Evolutionary conservation across 108 stramenopile genomes (phyloP), one percentile per base, ranked within the genome.

Genomic region (Discostella pseudostelligera): DNA sequence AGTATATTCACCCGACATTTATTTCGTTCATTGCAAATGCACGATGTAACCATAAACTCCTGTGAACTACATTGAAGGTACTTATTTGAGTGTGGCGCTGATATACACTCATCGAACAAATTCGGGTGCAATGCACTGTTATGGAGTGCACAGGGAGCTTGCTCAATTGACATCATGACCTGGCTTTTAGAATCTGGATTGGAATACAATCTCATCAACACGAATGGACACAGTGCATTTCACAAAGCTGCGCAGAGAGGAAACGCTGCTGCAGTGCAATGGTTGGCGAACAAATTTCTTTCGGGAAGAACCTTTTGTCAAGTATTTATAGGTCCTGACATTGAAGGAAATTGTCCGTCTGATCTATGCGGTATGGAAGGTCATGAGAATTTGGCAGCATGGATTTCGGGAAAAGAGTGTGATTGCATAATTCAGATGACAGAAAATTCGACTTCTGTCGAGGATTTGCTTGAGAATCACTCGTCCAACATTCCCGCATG

Each of bases 171-270:
- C 11, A 77, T 69, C 16, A 56, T 89, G 49, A 19, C 77, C 45
- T 89, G 87, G 88, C 85, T 94, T 12, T 43, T 70, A 13, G 10
- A 49, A 16, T 62, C 76, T 25, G 86, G 86, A 8, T 74, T 80
- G 42, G 59, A 80, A 17, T 76, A 86, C 61, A 64, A 25, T 24
- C 43, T 72, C 32, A 68, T 87, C 36, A 94, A 94, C 63, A 47
- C 81, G 28, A 89, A 91, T 54, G 87, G 88, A 37, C 93, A 94
- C 74, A 82, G 84, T 39, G 75, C 85, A 12, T 51, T 94, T 22
- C 93, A 94, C 72, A 94, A 94, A 60, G 84, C 87, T 12, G 89
- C 93, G 8, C 93, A 94, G 70, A 72, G 93, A 46, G 87, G 87
- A 8, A 76, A 76, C 22, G 43, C 13, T 0, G 53, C 48, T 24